A percentile compares a stretch with the other conserved stretches of the same genome.
phyloP scores from a whole-genome alignment of 371 early-diverging fungal genomes.

The Encephalitozoon romaleae region DNA sequence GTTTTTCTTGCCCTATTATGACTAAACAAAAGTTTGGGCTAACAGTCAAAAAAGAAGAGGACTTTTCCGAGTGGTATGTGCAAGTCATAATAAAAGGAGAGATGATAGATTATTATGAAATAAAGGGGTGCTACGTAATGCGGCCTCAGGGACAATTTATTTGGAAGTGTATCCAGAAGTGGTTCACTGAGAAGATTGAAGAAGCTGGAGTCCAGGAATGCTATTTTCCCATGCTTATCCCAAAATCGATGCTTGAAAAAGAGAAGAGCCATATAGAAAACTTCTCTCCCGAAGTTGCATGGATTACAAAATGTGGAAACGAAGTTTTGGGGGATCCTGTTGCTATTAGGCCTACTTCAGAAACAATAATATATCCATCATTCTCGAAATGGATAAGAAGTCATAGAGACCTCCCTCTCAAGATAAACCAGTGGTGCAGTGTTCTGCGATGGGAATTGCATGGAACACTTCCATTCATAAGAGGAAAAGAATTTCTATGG shows the following conservation, averaged over 20 bases:
- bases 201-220: constrained; percentile 86
- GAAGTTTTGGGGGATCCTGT: constrained; percentile 85
- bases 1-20: constrained; percentile 16
- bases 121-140: constrained; percentile 96
- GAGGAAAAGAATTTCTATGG: constrained; percentile 99
- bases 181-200: constrained; percentile 79
- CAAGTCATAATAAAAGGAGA: constrained; percentile 79
- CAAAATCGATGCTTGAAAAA: constrained; percentile 74
- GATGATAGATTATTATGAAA: constrained; percentile 95
- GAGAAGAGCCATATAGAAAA: constrained; percentile 99
- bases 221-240: constrained; percentile 99
- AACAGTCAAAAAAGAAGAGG: constrained; percentile 76
- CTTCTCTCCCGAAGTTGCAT: constrained; percentile 98
- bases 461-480: constrained; percentile 91
- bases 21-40: constrained; percentile 72
- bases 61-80: constrained; percentile 59
- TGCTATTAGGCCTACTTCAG: constrained; percentile 97
- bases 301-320: constrained; percentile 90
- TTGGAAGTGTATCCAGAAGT: constrained; percentile 77
- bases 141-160: constrained; percentile 89
- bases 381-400: constrained; percentile 94
- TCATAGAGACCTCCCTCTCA: constrained; percentile 92
- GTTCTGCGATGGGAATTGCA: constrained; percentile 99
- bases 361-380: constrained; percentile 98
- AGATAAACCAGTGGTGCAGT: constrained; percentile 99